phyloP scores from a whole-genome alignment of 225 moss, liverwort and hornwort species.

The Straminergon stramineum region DNA sequence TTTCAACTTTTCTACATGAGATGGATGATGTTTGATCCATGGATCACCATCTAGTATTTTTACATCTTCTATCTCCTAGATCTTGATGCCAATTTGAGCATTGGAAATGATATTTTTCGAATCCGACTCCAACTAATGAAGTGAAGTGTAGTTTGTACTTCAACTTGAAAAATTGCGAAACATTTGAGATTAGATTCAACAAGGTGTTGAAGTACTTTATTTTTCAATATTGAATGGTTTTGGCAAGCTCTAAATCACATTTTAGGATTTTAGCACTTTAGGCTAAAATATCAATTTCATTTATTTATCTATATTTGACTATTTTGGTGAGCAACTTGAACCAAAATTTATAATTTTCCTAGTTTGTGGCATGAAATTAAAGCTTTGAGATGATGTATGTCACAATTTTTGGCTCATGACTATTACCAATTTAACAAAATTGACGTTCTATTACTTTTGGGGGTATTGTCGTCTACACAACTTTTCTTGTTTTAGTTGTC shows the following conservation, averaged over 20 bases:
- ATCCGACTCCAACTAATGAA: background rate
- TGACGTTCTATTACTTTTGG: background rate
- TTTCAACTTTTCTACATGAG: background rate
- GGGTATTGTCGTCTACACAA: background rate
- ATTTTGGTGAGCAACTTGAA: background rate
- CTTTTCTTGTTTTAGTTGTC: background rate
- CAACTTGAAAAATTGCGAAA: background rate
- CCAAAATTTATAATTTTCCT: background rate
- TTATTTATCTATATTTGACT: background rate
- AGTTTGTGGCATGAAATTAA: background rate
- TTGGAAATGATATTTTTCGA: background rate
- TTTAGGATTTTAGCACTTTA: background rate
- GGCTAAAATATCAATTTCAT: accelerated
- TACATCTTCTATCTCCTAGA: background rate
- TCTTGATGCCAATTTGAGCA: background rate
- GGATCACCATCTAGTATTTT: background rate
- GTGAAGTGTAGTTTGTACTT: accelerated
- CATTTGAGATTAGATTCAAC: background rate
- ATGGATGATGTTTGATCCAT: background rate
- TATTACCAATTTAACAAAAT: background rate
- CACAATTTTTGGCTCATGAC: background rate
- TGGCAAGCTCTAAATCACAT: background rate
- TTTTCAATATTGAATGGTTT: background rate
- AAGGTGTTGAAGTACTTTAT: background rate
- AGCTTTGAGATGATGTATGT: background rate